Conservation (phyloP, 495 filamentous ascomycete species). For the Friedmanniomyces endolithicus region DNA sequence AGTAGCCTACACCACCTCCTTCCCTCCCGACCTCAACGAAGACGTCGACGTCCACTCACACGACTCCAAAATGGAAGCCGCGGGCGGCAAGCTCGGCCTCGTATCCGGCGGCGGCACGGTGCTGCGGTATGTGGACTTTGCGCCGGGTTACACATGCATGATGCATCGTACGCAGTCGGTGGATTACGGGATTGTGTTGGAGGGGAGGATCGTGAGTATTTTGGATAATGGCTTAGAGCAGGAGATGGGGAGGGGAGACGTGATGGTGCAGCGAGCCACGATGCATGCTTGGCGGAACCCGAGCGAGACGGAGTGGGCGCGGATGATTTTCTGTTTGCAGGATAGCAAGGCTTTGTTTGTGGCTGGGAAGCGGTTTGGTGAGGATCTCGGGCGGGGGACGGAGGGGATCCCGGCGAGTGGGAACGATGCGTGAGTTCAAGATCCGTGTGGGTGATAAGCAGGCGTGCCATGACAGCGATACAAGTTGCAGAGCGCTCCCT, state of each 20-base stretch:
- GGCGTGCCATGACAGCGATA: neutral
- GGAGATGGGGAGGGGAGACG: constrained; percentile 46
- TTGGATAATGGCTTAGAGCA: constrained; percentile 46
- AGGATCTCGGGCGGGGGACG: constrained; percentile 20
- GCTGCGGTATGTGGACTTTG: constrained; percentile 49
- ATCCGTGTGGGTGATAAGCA: neutral
- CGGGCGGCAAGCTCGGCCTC: constrained; percentile 26
- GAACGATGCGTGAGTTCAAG: constrained; percentile 13
- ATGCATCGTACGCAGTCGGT: constrained; percentile 64
- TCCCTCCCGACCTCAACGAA: constrained; percentile 23
- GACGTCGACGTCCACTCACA: constrained; percentile 40
- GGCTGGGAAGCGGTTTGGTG: constrained; percentile 16
- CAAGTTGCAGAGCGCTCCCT: too few species aligned
- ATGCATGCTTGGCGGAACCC: constrained; percentile 56
- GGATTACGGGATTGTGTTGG: constrained; percentile 68
- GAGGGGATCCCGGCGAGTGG: constrained; percentile 19
- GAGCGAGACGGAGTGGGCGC: constrained; percentile 33
- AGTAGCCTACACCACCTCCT: constrained; percentile 21
- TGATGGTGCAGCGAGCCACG: constrained; percentile 54
- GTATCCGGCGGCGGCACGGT: constrained; percentile 39
- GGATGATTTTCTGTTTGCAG: constrained; percentile 23
- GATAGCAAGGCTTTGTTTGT: constrained; percentile 20
- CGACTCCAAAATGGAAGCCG: constrained; percentile 16
- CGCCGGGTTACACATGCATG: constrained; percentile 39
- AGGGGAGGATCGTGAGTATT: constrained; percentile 51